Evolutionary conservation across 257 asterid genomes (phyloP).

Genomic region (Penstemon barbatus): DNA sequence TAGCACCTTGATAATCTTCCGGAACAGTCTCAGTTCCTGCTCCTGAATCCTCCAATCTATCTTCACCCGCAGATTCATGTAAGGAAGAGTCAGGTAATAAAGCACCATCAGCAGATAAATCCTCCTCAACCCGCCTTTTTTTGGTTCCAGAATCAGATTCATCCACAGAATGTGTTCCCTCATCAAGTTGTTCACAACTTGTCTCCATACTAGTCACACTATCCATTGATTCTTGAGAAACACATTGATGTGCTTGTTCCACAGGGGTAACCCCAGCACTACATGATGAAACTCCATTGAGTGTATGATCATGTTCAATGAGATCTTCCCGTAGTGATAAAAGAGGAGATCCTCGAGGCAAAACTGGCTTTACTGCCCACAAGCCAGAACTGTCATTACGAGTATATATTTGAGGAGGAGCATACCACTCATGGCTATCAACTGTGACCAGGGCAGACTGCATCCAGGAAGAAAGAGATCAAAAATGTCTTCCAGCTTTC

Average conservation of each 20-base stretch:
- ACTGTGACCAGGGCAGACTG: conserved; percentile 98
- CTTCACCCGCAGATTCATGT: conserved; percentile 58
- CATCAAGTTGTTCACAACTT: conserved; percentile 55
- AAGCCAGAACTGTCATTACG: conserved; percentile 90
- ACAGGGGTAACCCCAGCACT: conserved; percentile 50
- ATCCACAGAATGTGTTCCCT: conserved; percentile 56
- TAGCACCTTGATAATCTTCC: conserved; percentile 69
- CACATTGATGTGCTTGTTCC: conserved; percentile 63
- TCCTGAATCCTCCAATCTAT: conserved; percentile 57
- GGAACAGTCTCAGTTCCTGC: conserved; percentile 47
- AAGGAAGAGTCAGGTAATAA: conserved; percentile 50
- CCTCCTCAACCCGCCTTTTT: conserved; percentile 79
- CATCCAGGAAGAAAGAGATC: conserved; percentile 29
- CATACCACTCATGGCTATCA: conserved; percentile 99
- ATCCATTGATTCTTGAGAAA: conserved; percentile 58
- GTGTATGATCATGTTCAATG: conserved; percentile 42
- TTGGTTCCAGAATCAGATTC: conserved; percentile 82
- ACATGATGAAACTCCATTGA: conserved; percentile 47
- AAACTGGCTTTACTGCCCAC: conserved; percentile 74
- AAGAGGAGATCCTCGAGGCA: conserved; percentile 63
- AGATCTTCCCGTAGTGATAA: conserved; percentile 39
- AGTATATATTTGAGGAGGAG: conserved; percentile 82
- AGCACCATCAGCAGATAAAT: conserved; percentile 62
- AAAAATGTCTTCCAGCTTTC: conserved; percentile 12
- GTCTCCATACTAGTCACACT: conserved; percentile 82